Conservation (phyloP, 2,329 filamentous ascomycete genomes). For the Reticulascus tulasneorum region DNA sequence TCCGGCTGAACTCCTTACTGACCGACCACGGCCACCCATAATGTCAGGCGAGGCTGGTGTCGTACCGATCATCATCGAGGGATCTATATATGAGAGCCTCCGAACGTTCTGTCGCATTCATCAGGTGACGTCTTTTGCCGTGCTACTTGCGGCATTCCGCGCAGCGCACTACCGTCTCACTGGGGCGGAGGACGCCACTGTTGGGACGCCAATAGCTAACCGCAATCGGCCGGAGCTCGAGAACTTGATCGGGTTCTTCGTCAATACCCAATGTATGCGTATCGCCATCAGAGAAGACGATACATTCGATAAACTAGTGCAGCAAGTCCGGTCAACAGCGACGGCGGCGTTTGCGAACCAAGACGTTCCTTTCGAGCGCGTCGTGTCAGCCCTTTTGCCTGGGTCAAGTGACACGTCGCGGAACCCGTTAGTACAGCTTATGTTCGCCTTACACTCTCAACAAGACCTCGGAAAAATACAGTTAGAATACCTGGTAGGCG, state of each 20-base stretch:
- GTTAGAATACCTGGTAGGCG: slow-evolving; percentile 1
- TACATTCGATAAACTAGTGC: slow-evolving; percentile 14
- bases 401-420: slow-evolving; percentile 3
- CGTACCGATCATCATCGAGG: slow-evolving; percentile 7
- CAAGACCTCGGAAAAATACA: background rate
- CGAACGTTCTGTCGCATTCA: slow-evolving; percentile 10
- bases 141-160: slow-evolving; percentile 20
- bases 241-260: slow-evolving; percentile 19
- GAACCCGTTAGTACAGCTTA: slow-evolving; percentile 5
- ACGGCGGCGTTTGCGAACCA: slow-evolving; percentile 16
- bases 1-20: slow-evolving; percentile 4
- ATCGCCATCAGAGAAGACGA: slow-evolving; percentile 10
- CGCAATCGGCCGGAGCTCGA: slow-evolving; percentile 5
- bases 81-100: slow-evolving; percentile 4
- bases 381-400: slow-evolving; percentile 1
- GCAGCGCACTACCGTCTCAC: slow-evolving; percentile 22
- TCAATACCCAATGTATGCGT: slow-evolving; percentile 22
- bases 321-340: slow-evolving; percentile 12
- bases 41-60: slow-evolving; percentile 4
- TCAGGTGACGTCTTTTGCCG: slow-evolving; percentile 6
- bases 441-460: slow-evolving; percentile 6
- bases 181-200: slow-evolving; percentile 16
- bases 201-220: slow-evolving; percentile 13
- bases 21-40: background rate
- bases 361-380: slow-evolving; percentile 10